These are phyloP conservation scores for Solanum arcanum DNA, from an alignment of 257 asterid genomes.

Conservation along the genomic window DNA sequence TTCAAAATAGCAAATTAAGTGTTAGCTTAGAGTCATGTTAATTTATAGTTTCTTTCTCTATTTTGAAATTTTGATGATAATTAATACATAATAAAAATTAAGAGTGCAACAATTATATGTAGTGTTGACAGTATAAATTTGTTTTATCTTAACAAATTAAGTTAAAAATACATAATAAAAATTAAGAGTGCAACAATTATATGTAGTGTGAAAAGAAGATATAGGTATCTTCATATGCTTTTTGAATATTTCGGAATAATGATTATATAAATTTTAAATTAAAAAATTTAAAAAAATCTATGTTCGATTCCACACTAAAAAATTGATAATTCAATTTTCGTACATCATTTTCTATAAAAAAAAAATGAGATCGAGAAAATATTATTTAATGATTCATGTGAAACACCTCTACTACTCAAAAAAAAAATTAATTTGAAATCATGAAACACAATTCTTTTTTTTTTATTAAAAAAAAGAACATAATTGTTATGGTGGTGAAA, in stretches of 20 bases:
- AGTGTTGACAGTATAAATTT: too few species aligned
- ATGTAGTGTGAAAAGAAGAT: not conserved
- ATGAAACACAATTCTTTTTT: not conserved
- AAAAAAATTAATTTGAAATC: not conserved
- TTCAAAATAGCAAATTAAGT: not conserved
- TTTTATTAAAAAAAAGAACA: rapidly evolving
- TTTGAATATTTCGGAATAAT: not conserved
- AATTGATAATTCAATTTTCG: not conserved
- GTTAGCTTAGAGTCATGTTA: not conserved
- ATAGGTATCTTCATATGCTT: too few species aligned
- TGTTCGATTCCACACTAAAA: not conserved
- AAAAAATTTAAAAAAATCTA: not conserved
- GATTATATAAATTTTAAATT: not conserved
- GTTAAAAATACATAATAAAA: too few species aligned
- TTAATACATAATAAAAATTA: too few species aligned
- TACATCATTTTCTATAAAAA: not conserved
- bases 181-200: too few species aligned
- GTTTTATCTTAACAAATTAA: too few species aligned
- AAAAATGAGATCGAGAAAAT: not conserved
- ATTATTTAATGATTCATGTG: not conserved
- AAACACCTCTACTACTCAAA: not conserved
- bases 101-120: too few species aligned
- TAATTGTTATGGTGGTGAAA: not conserved
- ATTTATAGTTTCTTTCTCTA: not conserved
- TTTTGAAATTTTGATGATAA: not conserved